A percentile compares a stretch with the other conserved stretches of the same genome.
phyloP scores from a whole-genome alignment of 208 protist species.

The Leishmania guyanensis region DNA sequence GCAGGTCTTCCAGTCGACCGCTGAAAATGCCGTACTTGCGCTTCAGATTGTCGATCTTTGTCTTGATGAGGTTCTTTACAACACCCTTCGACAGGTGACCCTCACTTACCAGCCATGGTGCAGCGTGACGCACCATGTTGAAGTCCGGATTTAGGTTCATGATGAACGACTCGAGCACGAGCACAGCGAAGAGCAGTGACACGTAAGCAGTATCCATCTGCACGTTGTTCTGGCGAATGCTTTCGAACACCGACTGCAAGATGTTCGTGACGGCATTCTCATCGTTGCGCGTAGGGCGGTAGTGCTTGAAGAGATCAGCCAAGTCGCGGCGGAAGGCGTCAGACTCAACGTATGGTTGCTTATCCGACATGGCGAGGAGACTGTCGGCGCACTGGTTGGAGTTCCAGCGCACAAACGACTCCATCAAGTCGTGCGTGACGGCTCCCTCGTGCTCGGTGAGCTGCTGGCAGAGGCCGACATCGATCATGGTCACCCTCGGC shows the following conservation, averaged over 20 bases:
- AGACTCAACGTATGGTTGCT: slow-evolving; percentile 57
- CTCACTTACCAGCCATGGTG: slow-evolving; percentile 88
- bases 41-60: slow-evolving; percentile 57
- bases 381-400: slow-evolving; percentile 58
- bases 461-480: slow-evolving; percentile 90
- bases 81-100: slow-evolving; percentile 84
- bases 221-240: slow-evolving; percentile 74
- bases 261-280: slow-evolving; percentile 82
- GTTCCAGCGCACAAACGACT: slow-evolving; percentile 91
- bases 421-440: slow-evolving; percentile 75
- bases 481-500: slow-evolving; percentile 84
- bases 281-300: slow-evolving; percentile 66
- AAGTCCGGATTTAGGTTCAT: slow-evolving; percentile 92
- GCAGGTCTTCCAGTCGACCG: slow-evolving; percentile 66
- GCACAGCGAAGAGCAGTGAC: slow-evolving; percentile 89
- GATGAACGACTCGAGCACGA: slow-evolving; percentile 92
- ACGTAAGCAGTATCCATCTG: slow-evolving; percentile 92
- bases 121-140: slow-evolving; percentile 90
- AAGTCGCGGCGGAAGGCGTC: slow-evolving; percentile 62
- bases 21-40: slow-evolving; percentile 59
- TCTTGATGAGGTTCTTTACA: slow-evolving; percentile 81
- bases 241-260: slow-evolving; percentile 86
- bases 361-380: slow-evolving; percentile 67
- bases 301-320: slow-evolving; percentile 67
- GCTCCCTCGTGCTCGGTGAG: slow-evolving; percentile 63